phyloP scores from a whole-genome alignment of 129 eudicot species.

The Smallanthus sonchifolius region DNA sequence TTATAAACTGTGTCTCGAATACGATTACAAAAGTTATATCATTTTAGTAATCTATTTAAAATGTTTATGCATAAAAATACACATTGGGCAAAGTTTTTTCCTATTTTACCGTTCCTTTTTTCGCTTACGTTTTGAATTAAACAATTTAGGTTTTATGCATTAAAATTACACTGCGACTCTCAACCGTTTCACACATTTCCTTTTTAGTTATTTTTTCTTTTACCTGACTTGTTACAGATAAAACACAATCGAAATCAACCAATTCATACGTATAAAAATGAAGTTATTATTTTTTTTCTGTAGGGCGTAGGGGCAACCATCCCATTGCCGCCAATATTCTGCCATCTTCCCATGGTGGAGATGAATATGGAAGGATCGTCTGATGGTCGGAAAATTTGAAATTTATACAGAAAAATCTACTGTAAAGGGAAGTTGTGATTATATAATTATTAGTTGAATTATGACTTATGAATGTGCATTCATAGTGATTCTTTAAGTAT shows the following conservation, averaged over 20 bases:
- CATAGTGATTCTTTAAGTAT: conserved; percentile 28
- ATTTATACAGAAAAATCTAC: conserved; percentile 13
- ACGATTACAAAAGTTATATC: background rate
- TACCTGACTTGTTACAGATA: background rate
- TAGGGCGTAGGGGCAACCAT: conserved; percentile 71
- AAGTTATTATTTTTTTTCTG: background rate
- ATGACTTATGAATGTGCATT: conserved; percentile 20
- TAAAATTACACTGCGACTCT: background rate
- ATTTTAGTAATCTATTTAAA: background rate
- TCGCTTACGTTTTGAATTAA: background rate
- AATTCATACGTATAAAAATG: background rate
- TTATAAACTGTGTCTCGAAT: background rate
- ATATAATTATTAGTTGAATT: conserved; percentile 28
- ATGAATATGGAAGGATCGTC: conserved; percentile 58
- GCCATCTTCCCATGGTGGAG: conserved; percentile 65
- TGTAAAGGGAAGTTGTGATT: conserved; percentile 3
- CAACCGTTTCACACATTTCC: background rate
- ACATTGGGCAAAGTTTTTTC: background rate
- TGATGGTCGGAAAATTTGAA: conserved; percentile 24
- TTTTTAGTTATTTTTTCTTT: background rate
- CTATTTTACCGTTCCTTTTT: background rate
- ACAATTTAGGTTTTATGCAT: background rate
- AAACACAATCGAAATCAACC: background rate
- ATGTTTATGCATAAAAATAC: background rate
- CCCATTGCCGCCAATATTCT: conserved; percentile 47